Percentiles rank a stretch among this genome's conserved stretches.
These are phyloP conservation scores for Spizellomyces punctatus DNA, from an alignment of 192 early-diverging fungal species.

Conservation along the genomic window DNA sequence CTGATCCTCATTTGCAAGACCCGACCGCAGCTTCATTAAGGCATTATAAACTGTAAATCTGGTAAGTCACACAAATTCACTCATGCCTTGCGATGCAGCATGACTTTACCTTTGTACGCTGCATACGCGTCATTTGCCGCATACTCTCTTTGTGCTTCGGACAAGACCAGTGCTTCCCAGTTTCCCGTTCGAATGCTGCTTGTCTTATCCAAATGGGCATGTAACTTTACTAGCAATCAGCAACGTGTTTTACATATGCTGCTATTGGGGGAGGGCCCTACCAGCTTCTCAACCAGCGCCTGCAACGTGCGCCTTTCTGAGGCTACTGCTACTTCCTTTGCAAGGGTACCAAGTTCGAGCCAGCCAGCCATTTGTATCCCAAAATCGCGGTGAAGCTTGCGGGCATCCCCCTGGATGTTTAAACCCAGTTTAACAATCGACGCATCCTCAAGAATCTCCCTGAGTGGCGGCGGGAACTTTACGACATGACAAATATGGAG, in stretches of 20 bases:
- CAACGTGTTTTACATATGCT: neutral
- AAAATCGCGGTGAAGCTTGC: slow-evolving; percentile 26
- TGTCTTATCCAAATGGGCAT: slow-evolving; percentile 12
- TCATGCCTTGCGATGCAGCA: neutral
- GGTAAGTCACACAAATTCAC: too few relatives aligned
- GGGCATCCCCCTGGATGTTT: slow-evolving; percentile 28
- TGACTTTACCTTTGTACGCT: slow-evolving; percentile 3
- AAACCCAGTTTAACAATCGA: slow-evolving; percentile 13
- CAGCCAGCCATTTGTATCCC: slow-evolving; percentile 22
- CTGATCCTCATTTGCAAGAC: too few relatives aligned
- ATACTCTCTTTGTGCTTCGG: slow-evolving; percentile 9
- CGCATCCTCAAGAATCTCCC: slow-evolving; percentile 15
- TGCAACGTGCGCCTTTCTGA: neutral
- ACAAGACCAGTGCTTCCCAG: slow-evolving; percentile 7
- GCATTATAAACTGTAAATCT: too few relatives aligned
- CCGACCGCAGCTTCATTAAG: too few relatives aligned
- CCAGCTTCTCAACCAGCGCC: slow-evolving; percentile 12
- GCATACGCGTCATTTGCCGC: slow-evolving; percentile 32
- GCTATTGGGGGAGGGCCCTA: neutral
- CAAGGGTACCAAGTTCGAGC: slow-evolving; percentile 17
- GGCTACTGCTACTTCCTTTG: neutral
- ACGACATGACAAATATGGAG: neutral
- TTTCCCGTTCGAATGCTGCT: slow-evolving; percentile 22
- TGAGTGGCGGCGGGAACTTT: slow-evolving; percentile 11
- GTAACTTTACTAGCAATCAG: slow-evolving; percentile 1